Evolutionary conservation across 192 early-diverging fungal genomes (phyloP), one percentile per base, ranked within the genome.

Genomic region (Coemansia sp.): DNA sequence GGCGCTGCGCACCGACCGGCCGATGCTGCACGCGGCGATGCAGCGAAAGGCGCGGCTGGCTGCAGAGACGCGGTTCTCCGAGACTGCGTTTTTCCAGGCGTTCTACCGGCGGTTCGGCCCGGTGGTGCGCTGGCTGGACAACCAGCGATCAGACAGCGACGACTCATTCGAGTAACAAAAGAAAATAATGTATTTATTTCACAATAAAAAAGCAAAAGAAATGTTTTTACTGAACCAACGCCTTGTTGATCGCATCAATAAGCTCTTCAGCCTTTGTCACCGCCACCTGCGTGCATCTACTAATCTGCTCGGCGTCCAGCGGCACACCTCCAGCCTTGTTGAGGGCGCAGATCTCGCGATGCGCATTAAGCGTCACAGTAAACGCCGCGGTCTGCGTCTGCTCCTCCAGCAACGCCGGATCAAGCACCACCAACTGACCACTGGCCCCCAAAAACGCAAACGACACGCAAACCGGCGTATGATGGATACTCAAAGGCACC

Each of bases 401-500:
- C 69, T 97, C 95, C 72, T 99, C 97, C 25, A 94, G 58, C 33
- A 88, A 76, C 48, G 76, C 89, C 1, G 97, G 94, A 78, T 99
- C 97, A 1, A 96, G 82, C 12, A 95, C 82, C 55, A 90, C 54
- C 65, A 84, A 62, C 22, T 88, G 82, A 51, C 89, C 93, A 7
- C 84, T 82, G 1, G 50, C 20, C 50, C 92, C 90, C 77, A 97
- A 96, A 70, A 99, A 93, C 2, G 86, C 93, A 84, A 99, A 98
- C 36, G 95, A 87, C 25, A 93, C 84, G 68, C 92, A 96, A 17
- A 98, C 90, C 31, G 97, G 97, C 59, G 94, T 91, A 77, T 99
- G 96, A 66, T 97, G 94, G 20, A 99, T 85, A 68, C 91, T 94
- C 33, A 99, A 83, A 6, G 97, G 94, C 32, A 99, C 96, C 22